Conservation (phyloP, 1,284 basidiomycete genomes). For the Irpex sp. region DNA sequence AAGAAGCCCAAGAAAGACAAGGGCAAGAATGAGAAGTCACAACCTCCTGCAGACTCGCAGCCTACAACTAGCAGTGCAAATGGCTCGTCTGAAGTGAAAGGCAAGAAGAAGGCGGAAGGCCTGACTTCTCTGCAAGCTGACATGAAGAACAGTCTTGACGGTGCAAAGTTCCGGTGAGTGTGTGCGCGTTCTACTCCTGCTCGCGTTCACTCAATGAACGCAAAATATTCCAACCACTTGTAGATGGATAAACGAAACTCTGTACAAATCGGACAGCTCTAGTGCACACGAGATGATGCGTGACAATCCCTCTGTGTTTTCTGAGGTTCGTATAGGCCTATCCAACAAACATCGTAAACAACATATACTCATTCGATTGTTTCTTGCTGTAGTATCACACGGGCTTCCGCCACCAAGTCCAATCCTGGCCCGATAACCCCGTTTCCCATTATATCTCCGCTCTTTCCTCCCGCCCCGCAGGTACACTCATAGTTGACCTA, state of each 20-base stretch:
- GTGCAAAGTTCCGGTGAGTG: conserved; percentile 78
- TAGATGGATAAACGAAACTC: conserved; percentile 83
- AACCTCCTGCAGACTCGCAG: neutral
- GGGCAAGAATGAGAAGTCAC: neutral
- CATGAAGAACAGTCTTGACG: conserved; percentile 78
- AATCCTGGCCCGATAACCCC: conserved; percentile 89
- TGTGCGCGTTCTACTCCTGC: neutral
- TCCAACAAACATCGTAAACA: too few species aligned
- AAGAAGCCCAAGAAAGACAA: conserved; percentile 14
- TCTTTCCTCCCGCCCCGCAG: conserved; percentile 57
- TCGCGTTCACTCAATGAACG: neutral
- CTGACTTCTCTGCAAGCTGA: conserved; percentile 72
- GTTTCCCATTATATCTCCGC: conserved; percentile 70
- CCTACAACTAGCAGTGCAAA: neutral
- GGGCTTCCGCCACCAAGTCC: conserved; percentile 87
- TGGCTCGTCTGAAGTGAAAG: neutral
- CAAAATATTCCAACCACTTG: neutral
- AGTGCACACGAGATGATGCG: conserved; percentile 80
- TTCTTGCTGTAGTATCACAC: conserved; percentile 72
- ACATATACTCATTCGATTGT: neutral
- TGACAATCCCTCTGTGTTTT: conserved; percentile 70
- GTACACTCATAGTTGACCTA: conserved; percentile 85
- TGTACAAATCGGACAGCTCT: conserved; percentile 80
- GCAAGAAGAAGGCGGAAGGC: conserved; percentile 19
- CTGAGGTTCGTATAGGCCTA: conserved; percentile 53